A percentile compares a stretch with the other conserved stretches of the same genome.
Conservation (phyloP, 1,139 yeast species). For the Suhomyces bolitotheri region DNA sequence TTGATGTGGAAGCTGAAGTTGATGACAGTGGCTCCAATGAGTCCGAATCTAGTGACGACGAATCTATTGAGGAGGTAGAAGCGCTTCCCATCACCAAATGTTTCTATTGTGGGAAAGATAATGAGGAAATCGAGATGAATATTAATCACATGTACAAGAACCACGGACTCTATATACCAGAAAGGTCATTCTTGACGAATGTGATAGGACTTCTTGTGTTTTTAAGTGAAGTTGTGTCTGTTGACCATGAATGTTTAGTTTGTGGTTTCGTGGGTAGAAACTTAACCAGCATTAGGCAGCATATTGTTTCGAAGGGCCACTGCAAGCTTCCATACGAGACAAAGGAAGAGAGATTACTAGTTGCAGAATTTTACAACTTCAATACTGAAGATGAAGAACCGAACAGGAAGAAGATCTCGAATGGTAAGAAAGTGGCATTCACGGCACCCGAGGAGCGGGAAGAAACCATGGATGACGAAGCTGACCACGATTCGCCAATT, state of each 20-base stretch:
- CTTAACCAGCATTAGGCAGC: conserved; percentile 54
- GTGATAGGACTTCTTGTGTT: conserved; percentile 47
- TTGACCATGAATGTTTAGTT: conserved; percentile 51
- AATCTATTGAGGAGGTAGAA: conserved; percentile 24
- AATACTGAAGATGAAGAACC: conserved; percentile 19
- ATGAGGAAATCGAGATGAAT: conserved; percentile 43
- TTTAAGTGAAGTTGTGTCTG: conserved; percentile 43
- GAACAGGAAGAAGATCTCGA: conserved; percentile 15
- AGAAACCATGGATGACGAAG: conserved; percentile 16
- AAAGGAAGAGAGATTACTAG: conserved; percentile 39
- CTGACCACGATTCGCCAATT: conserved; percentile 26
- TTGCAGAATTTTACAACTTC: conserved; percentile 49
- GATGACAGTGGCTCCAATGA: conserved; percentile 14
- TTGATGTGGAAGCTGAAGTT: conserved; percentile 23
- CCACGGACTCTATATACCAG: conserved; percentile 56
- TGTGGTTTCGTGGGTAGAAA: conserved; percentile 56
- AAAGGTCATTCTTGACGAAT: conserved; percentile 42
- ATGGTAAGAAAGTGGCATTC: conserved; percentile 22
- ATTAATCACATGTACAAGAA: conserved; percentile 47
- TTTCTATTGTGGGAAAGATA: conserved; percentile 43
- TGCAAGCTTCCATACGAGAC: conserved; percentile 56
- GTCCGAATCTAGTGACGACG: conserved; percentile 16
- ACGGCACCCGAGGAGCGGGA: conserved; percentile 5
- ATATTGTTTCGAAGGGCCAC: conserved; percentile 53
- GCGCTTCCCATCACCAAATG: conserved; percentile 39